Percentiles rank a stretch among this genome's conserved stretches.
Conservation (phyloP, 352 stramenopile genomes). For the Phytophthora capsici region DNA sequence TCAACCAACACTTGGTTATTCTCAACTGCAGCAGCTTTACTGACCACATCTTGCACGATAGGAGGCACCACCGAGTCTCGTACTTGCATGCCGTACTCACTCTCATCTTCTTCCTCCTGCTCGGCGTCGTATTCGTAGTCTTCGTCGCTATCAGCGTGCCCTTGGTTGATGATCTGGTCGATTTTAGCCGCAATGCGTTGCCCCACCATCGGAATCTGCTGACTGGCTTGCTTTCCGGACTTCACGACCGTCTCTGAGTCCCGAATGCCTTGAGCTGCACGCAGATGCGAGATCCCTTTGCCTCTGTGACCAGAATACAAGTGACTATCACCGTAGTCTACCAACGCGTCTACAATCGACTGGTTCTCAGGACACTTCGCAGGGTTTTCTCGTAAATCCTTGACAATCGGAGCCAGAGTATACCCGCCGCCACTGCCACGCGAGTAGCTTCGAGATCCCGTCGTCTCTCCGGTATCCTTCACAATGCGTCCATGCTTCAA, state of each 20-base stretch:
- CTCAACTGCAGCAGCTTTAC: constrained; percentile 40
- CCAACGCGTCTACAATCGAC: constrained; percentile 64
- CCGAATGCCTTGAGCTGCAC: constrained; percentile 66
- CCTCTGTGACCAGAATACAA: constrained; percentile 66
- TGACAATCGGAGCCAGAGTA: constrained; percentile 66
- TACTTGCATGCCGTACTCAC: constrained; percentile 35
- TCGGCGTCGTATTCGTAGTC: constrained; percentile 58
- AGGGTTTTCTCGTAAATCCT: constrained; percentile 64
- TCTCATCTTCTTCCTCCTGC: constrained; percentile 36
- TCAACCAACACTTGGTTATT: constrained; percentile 76
- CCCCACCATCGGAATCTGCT: constrained; percentile 70
- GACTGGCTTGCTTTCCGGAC: constrained; percentile 53
- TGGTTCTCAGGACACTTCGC: constrained; percentile 70
- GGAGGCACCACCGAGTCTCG: constrained; percentile 37
- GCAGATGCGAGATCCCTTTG: constrained; percentile 80
- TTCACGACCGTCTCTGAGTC: constrained; percentile 59
- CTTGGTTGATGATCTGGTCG: constrained; percentile 75
- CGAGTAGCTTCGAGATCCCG: constrained; percentile 26
- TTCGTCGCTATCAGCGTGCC: constrained; percentile 74
- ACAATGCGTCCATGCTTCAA: constrained; percentile 70
- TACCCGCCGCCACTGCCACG: constrained; percentile 49
- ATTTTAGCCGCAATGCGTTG: constrained; percentile 65
- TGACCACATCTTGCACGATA: constrained; percentile 58
- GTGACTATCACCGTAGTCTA: constrained; percentile 79
- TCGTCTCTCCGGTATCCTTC: constrained; percentile 38